A percentile compares a stretch with the other conserved stretches of the same genome.
Conservation (phyloP, 345 rosid species). For the Gossypium herbaceum region DNA sequence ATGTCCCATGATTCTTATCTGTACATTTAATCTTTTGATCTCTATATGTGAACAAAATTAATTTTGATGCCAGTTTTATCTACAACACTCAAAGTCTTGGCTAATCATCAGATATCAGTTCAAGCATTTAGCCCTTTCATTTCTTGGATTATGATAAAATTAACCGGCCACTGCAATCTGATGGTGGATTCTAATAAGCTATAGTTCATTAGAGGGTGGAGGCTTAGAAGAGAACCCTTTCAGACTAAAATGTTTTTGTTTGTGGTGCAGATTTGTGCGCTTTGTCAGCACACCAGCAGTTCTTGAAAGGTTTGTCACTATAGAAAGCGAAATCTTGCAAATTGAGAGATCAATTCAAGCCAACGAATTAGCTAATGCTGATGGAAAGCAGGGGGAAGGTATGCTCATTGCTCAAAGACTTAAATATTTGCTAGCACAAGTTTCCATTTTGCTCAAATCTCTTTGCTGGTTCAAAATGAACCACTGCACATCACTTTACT, state of each 20-base stretch:
- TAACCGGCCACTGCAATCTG: not conserved
- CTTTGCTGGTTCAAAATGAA: not conserved
- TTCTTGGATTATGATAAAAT: not conserved
- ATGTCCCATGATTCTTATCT: not conserved
- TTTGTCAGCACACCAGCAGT: constrained; percentile 84
- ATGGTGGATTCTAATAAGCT: not conserved
- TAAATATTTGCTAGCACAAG: not conserved
- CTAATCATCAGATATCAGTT: not conserved
- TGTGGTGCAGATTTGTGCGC: constrained; percentile 60
- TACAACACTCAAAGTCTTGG: not conserved
- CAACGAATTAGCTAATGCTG: constrained; percentile 35
- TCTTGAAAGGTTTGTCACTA: constrained; percentile 70
- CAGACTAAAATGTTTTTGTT: not conserved
- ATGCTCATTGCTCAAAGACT: constrained; percentile 1
- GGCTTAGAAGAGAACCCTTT: not conserved
- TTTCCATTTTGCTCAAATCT: constrained; percentile 8
- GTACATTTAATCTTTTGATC: not conserved
- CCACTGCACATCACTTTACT: not conserved
- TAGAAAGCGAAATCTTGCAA: constrained; percentile 76
- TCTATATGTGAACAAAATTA: not conserved
- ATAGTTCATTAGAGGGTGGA: not conserved
- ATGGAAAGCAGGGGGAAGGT: constrained; percentile 47
- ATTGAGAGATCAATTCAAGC: constrained; percentile 62
- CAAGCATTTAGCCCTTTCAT: constrained; percentile 7
- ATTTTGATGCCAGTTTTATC: not conserved